Percentiles rank a stretch among this genome's conserved stretches.
Evolutionary conservation across 768 basidiomycete genomes (phyloP).

Genomic region (Trametes maxima): DNA sequence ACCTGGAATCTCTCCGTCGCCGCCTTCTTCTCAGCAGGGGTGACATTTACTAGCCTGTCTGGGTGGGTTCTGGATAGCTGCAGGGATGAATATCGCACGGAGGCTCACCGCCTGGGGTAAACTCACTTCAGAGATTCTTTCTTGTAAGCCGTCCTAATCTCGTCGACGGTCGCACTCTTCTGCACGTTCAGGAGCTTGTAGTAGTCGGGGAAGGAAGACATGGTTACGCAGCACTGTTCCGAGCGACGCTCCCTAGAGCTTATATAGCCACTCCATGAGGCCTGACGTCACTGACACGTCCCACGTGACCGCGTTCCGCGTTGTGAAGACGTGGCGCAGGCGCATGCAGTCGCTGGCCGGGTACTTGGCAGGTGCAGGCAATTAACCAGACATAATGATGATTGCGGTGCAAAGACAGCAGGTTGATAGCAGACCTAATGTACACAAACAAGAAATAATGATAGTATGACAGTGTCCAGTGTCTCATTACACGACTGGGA

Average conservation of each 20-base stretch:
- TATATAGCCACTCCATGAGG: conserved; percentile 11
- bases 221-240: conserved; percentile 30
- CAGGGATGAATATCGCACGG: conserved; percentile 23
- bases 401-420: background rate
- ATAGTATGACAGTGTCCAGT: conserved; percentile 20
- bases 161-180: conserved; percentile 63
- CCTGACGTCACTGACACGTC: conserved; percentile 22
- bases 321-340: conserved; percentile 3
- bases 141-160: conserved; percentile 77
- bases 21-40: conserved; percentile 63
- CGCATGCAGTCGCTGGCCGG: background rate
- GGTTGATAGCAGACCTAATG: background rate
- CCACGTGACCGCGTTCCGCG: conserved; percentile 20
- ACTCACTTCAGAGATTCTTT: conserved; percentile 73
- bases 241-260: background rate
- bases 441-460: conserved; percentile 16
- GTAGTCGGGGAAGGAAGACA: conserved; percentile 83
- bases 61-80: conserved; percentile 73
- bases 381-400: too few species aligned
- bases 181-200: conserved; percentile 63
- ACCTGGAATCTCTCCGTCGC: conserved; percentile 90
- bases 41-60: conserved; percentile 75
- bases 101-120: background rate
- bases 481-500: conserved; percentile 4
- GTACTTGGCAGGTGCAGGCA: too few species aligned